Base-by-base conservation (phyloP, 2,329 filamentous ascomycete genomes). In the Sporothrix variecibatus region DNA sequence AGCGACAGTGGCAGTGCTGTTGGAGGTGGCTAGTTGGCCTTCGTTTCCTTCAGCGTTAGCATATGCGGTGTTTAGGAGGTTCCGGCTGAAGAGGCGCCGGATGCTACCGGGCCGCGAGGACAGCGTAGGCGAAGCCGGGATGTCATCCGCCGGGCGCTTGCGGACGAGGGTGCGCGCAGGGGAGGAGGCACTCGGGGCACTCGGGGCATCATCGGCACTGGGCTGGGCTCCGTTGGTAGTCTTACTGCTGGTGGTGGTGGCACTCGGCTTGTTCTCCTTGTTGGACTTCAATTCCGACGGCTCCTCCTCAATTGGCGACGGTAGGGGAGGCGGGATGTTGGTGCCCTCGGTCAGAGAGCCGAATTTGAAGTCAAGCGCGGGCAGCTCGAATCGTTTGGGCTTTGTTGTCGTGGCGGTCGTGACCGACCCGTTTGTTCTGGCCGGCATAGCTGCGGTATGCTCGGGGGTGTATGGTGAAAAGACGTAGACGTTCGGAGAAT, bases 281-380 rank as follows among this genome's bases (percentile, higher is more conserved):
- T 71, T 62, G 43, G 46, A 17, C 31, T 77, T 74, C 65, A 73
- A 72, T 38, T 76, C 70, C 73, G 84, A 83, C 62, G 83, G 83
- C 56, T 84, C 83, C 79, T 87, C 85, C 77, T 84, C 81, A 72
- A 86, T 81, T 65, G 88, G 88, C 67, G 88, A 90, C 23, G 87
- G 87, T 65, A 83, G 83, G 31, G 88, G 88, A 40, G 88, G 87
- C 60, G 88, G 88, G 77, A 90, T 90, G 78, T 88, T 79, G 79
- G 88, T 90, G 72, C 88, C 88, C 56, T 90, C 88, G 60, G 88
- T 90, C 79, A 90, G 83, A 65, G 86, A 88, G 75, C 85, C 84
- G 78, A 90, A 89, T 77, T 89, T 86, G 82, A 90, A 85, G 76
- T 90, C 83, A 75, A 90, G 84, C 65, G 84, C 85, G 9, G 88